Percentiles rank a stretch among this genome's conserved stretches.
These are phyloP conservation scores for Peronospora farinosa DNA, from an alignment of 352 stramenopile genomes.

Conservation along the genomic window DNA sequence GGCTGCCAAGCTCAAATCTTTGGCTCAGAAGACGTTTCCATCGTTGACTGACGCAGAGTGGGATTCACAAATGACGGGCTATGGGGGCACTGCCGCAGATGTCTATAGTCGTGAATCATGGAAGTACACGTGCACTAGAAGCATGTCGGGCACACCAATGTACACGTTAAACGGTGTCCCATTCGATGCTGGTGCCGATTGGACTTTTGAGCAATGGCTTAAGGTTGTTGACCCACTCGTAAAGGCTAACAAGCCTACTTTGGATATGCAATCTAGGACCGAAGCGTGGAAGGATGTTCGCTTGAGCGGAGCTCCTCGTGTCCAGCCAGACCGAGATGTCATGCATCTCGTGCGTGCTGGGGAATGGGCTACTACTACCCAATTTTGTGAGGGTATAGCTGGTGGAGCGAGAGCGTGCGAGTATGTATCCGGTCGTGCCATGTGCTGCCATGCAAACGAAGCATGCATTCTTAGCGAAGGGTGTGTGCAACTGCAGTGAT, in stretches of 20 bases:
- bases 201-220: conserved; percentile 61
- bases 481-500: conserved; percentile 36
- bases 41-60: conserved; percentile 56
- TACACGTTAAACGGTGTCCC: conserved; percentile 79
- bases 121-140: conserved; percentile 78
- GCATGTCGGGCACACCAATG: conserved; percentile 65
- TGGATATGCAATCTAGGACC: conserved; percentile 31
- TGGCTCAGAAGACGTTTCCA: conserved; percentile 56
- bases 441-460: conserved; percentile 69
- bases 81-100: conserved; percentile 66
- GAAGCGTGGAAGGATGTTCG: conserved; percentile 43
- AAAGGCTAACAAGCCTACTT: conserved; percentile 29
- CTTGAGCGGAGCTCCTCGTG: conserved; percentile 37
- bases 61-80: conserved; percentile 65
- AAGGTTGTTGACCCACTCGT: conserved; percentile 45
- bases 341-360: conserved; percentile 38
- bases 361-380: conserved; percentile 30
- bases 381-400: conserved; percentile 31
- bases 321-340: conserved; percentile 48
- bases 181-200: conserved; percentile 61
- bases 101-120: conserved; percentile 50
- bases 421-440: conserved; percentile 53
- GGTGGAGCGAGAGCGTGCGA: conserved; percentile 51
- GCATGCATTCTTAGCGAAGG: conserved; percentile 58
- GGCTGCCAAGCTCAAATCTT: no score